A percentile compares a stretch with the other conserved stretches of the same genome.
Conservation (phyloP, 129 eudicot genomes). For the Chrysanthemum makinoi region DNA sequence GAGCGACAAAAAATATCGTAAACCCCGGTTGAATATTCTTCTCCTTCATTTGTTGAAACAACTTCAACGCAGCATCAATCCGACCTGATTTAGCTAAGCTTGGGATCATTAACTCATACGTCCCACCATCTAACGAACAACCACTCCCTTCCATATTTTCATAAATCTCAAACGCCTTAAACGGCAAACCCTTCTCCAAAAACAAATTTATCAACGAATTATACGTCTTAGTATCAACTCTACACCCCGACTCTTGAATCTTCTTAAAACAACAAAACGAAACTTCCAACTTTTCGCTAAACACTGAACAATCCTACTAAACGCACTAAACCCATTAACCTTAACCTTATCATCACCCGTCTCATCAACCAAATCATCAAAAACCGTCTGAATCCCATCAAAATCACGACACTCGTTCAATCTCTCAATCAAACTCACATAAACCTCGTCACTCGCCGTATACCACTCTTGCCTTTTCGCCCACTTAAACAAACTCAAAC, state of each 20-base stretch:
- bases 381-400: slow-evolving; percentile 69
- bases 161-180: slow-evolving; percentile 91
- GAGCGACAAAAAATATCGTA: slow-evolving; percentile 59
- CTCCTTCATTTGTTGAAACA: slow-evolving; percentile 84
- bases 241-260: slow-evolving; percentile 65
- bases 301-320: slow-evolving; percentile 71
- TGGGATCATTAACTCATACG: slow-evolving; percentile 92
- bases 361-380: slow-evolving; percentile 77
- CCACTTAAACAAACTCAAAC: slow-evolving; percentile 79
- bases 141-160: slow-evolving; percentile 79
- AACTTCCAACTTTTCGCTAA: slow-evolving; percentile 87
- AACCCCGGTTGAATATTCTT: slow-evolving; percentile 60
- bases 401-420: slow-evolving; percentile 77
- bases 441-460: slow-evolving; percentile 66
- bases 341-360: slow-evolving; percentile 27
- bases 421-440: slow-evolving; percentile 57
- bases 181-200: slow-evolving; percentile 82
- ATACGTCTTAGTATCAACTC: slow-evolving; percentile 68
- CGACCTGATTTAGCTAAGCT: slow-evolving; percentile 88
- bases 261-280: slow-evolving; percentile 85
- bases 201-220: slow-evolving; percentile 76
- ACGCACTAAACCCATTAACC: slow-evolving; percentile 42
- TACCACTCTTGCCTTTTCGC: slow-evolving; percentile 86
- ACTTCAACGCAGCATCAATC: slow-evolving; percentile 83
- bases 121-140: slow-evolving; percentile 68